These are phyloP conservation scores for Amanita brunnescens DNA, from an alignment of 768 basidiomycete species.

Conservation along the genomic window DNA sequence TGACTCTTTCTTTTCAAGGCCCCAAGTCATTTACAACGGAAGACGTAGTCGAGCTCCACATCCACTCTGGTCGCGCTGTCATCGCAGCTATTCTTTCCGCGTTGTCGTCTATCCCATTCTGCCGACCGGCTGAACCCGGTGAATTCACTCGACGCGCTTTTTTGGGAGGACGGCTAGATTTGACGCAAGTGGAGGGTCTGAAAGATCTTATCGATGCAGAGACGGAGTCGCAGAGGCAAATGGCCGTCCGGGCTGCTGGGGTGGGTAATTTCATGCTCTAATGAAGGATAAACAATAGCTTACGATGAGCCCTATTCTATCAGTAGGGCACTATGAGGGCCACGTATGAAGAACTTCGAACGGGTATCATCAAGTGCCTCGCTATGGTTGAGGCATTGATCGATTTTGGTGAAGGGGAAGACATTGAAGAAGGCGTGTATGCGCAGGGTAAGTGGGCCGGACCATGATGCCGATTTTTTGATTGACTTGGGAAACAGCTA, in stretches of 20 bases:
- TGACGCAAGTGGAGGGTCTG: constrained; percentile 85
- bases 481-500: constrained; percentile 32
- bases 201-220: constrained; percentile 85
- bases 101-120: constrained; percentile 50
- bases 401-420: constrained; percentile 90
- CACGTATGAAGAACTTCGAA: constrained; percentile 56
- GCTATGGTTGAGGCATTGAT: constrained; percentile 83
- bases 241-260: constrained; percentile 60
- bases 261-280: constrained; percentile 33
- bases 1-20: constrained; percentile 29
- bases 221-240: constrained; percentile 70
- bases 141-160: constrained; percentile 88
- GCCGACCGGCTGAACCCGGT: constrained; percentile 75
- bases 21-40: constrained; percentile 81
- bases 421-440: constrained; percentile 75
- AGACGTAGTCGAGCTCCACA: constrained; percentile 75
- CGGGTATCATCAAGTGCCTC: constrained; percentile 60
- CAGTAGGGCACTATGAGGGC: constrained; percentile 52
- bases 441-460: constrained; percentile 46
- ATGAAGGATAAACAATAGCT: not conserved
- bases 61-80: constrained; percentile 81
- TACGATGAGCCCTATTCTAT: not conserved
- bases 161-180: constrained; percentile 68
- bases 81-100: constrained; percentile 61
- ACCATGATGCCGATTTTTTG: not conserved